These are phyloP conservation scores for Anisodus acutangulus DNA, from an alignment of 257 asterid genomes.

Conservation along the genomic window DNA sequence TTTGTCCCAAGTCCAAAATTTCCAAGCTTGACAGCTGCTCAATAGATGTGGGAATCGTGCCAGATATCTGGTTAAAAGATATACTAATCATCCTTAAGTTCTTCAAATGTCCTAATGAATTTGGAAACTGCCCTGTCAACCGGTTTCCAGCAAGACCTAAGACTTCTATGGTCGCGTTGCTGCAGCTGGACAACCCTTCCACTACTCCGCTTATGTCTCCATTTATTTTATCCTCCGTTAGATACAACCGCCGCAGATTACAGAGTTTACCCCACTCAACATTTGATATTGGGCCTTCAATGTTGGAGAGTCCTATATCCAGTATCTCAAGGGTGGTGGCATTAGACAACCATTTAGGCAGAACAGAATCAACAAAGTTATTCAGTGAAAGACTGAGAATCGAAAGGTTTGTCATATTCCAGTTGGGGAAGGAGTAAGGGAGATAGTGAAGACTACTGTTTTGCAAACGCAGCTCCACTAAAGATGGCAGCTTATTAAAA, in stretches of 20 bases:
- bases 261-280: conserved; percentile 20
- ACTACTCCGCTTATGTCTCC: conserved; percentile 6
- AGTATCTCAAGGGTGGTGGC: conserved; percentile 32
- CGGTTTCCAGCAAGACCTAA: conserved; percentile 12
- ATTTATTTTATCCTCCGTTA: neutral
- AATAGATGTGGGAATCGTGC: conserved; percentile 31
- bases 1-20: conserved; percentile 19
- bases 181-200: neutral
- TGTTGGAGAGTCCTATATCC: conserved; percentile 26
- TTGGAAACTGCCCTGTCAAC: conserved; percentile 28
- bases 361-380: conserved; percentile 26
- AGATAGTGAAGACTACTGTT: conserved; percentile 18
- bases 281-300: conserved; percentile 14
- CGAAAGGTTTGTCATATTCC: conserved; percentile 29
- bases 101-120: conserved; percentile 25
- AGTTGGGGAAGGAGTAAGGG: neutral
- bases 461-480: conserved; percentile 26
- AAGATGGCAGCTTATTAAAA: conserved; percentile 27
- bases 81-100: neutral
- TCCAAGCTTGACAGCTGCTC: conserved; percentile 15
- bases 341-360: conserved; percentile 37
- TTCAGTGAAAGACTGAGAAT: conserved; percentile 33
- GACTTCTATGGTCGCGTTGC: conserved; percentile 18
- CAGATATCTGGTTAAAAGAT: conserved; percentile 11
- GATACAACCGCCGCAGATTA: neutral